Percentiles rank a stretch among this genome's conserved stretches.
Conservation (phyloP, 139 green algal genomes). For the Asterochloris erici region DNA sequence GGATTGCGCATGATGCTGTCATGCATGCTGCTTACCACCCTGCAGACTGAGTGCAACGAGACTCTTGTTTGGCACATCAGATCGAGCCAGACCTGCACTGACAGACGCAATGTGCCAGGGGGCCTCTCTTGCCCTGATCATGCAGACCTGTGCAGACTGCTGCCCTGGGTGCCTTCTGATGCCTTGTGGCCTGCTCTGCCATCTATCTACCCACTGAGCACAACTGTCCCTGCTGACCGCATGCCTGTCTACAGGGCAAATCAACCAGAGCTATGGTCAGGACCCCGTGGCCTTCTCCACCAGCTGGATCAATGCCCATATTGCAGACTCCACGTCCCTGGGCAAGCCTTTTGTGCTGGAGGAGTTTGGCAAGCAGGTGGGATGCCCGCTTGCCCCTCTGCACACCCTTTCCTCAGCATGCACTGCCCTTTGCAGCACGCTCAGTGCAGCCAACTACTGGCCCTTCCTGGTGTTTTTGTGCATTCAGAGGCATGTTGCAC, state of each 20-base stretch:
- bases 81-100: too few species aligned
- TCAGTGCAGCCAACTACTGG: too few species aligned
- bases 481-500: neutral
- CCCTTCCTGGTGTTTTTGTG: too few species aligned
- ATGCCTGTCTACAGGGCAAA: neutral
- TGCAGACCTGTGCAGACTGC: neutral
- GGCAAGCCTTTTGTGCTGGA: constrained; percentile 18
- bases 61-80: too few species aligned
- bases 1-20: too few species aligned
- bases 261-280: neutral
- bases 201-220: neutral
- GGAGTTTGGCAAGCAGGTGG: constrained; percentile 19
- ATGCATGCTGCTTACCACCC: too few species aligned
- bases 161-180: neutral
- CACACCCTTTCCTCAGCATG: too few species aligned
- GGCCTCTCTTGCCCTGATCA: too few species aligned
- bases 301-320: constrained; percentile 4
- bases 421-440: too few species aligned
- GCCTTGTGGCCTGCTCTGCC: neutral
- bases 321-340: constrained; percentile 11
- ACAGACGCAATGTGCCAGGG: too few species aligned
- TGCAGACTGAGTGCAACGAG: too few species aligned
- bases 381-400: too few species aligned
- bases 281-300: constrained; percentile 7
- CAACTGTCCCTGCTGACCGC: neutral